These are phyloP conservation scores for Aspergillus aculeatinus DNA, from an alignment of 2,329 filamentous ascomycete genomes.

Conservation along the genomic window DNA sequence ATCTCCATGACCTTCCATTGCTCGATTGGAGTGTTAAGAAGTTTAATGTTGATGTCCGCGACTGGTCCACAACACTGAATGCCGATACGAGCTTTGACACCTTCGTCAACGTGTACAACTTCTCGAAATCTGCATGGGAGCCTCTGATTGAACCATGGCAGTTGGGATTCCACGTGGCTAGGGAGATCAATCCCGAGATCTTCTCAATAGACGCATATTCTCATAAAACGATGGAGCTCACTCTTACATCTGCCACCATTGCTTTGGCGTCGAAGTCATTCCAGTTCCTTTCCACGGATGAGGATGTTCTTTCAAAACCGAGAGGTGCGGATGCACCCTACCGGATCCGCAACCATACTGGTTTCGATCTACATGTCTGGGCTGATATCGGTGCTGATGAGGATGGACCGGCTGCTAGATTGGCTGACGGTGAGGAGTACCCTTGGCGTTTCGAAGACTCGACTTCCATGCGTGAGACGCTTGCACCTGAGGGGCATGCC, in stretches of 20 bases:
- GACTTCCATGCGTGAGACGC: slow-evolving; percentile 90
- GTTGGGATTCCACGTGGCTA: slow-evolving; percentile 84
- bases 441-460: slow-evolving; percentile 98
- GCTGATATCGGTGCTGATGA: slow-evolving; percentile 72
- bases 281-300: slow-evolving; percentile 80
- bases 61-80: slow-evolving; percentile 87
- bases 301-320: slow-evolving; percentile 91
- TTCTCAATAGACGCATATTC: slow-evolving; percentile 84
- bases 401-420: slow-evolving; percentile 65
- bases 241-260: slow-evolving; percentile 88
- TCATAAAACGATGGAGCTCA: slow-evolving; percentile 86
- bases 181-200: slow-evolving; percentile 70
- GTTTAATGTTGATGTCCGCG: slow-evolving; percentile 78
- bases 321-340: slow-evolving; percentile 90
- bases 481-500: slow-evolving; percentile 77
- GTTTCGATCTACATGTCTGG: slow-evolving; percentile 84
- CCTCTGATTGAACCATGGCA: slow-evolving; percentile 95
- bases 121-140: slow-evolving; percentile 98
- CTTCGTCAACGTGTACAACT: slow-evolving; percentile 97
- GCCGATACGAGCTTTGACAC: slow-evolving; percentile 89
- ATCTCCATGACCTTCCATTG: slow-evolving; percentile 91
- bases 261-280: slow-evolving; percentile 90
- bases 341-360: slow-evolving; percentile 90
- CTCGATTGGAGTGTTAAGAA: slow-evolving; percentile 90
- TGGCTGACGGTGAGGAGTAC: slow-evolving; percentile 84